Evolutionary conservation across 2,329 filamentous ascomycete genomes (phyloP).

Genomic region (Zymoseptoria tritici): DNA sequence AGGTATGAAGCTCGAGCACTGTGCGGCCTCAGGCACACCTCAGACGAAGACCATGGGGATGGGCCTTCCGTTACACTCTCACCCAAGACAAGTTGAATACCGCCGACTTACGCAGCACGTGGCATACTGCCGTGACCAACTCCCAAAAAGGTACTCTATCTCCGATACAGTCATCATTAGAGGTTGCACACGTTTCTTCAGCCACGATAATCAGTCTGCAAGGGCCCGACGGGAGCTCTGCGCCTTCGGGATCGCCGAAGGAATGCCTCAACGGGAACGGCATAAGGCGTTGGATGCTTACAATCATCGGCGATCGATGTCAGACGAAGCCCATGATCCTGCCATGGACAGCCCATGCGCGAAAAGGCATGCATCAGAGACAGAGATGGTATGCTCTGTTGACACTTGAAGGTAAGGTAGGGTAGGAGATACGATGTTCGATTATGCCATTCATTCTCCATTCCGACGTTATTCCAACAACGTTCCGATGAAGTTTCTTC

Average conservation of each 20-base stretch:
- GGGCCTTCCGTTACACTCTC: no score
- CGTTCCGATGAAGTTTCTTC: no score
- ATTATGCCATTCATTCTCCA: no score
- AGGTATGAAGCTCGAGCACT: no score
- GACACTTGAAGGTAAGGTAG: no score
- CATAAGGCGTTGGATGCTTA: background rate
- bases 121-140: background rate
- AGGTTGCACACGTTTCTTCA: background rate
- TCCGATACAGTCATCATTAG: background rate
- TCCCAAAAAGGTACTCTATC: background rate
- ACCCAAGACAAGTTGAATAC: background rate
- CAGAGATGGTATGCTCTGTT: background rate
- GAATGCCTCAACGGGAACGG: background rate
- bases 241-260: background rate
- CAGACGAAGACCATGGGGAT: no score
- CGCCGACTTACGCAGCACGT: background rate
- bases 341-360: background rate
- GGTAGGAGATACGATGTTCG: no score
- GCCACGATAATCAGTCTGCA: background rate
- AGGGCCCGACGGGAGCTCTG: background rate
- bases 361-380: background rate
- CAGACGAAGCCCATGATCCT: background rate
- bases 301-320: background rate
- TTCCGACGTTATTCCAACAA: no score
- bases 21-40: no score